Evolutionary conservation across 2,329 filamentous ascomycete species (phyloP), one percentile per base, ranked within the genome.

Genomic region (Alternaria metachromatica): DNA sequence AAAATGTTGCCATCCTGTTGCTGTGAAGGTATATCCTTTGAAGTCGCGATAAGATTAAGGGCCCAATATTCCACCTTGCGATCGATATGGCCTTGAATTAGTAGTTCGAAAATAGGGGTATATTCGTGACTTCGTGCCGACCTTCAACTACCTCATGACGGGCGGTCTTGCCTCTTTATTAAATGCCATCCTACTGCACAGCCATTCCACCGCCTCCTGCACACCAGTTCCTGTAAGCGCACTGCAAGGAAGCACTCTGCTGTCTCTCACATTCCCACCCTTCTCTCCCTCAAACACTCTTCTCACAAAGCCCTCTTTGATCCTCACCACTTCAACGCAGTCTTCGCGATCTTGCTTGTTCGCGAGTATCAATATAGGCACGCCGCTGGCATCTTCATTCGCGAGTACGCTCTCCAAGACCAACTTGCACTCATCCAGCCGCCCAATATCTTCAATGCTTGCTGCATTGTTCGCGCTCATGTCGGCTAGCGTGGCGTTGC

Each of bases 261-360:
- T 96, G 82, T 99, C 96, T 68, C 95, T 87, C 57, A 97, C 93
- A 67, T 90, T 92, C 45, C 87, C 87, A 0, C 93, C 93, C 82
- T 95, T 96, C 77, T 97, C 93, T 20, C 96, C 93, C 84, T 98
- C 94, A 84, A 97, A 96, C 21, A 99, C 94, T 83, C 92, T 94
- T 82, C 97, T 91, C 55, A 99, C 94, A 58, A 98, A 85, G 0
- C 95, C 96, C 80, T 99, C 96, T 82, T 99, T 99, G 78, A 99
- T 97, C 69, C 94, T 86, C 64, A 98, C 95, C 3, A 97, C 96
- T 85, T 99, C 96, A 56, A 98, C 92, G 72, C 95, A 98, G 81
- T 98, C 96, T 81, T 99, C 96, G 2, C 95, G 85, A 80, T 99
- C 96, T 83, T 99, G 96, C 82, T 99, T 99, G 80, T 99, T 99